Evolutionary conservation across 768 basidiomycete species (phyloP), one percentile per base, ranked within the genome.

Genomic region (Leccinum variicolor): DNA sequence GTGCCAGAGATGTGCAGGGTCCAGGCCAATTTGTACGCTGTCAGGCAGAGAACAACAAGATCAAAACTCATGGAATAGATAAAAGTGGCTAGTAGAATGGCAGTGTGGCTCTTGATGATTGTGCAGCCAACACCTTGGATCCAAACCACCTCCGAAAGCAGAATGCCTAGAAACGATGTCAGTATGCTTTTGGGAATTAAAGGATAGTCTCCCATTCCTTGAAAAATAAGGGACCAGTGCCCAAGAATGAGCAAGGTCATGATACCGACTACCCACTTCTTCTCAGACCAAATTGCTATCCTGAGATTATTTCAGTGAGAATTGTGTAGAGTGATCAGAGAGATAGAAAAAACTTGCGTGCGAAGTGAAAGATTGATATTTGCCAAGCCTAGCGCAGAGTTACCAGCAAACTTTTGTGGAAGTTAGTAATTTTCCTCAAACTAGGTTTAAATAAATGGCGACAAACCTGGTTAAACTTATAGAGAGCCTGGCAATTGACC

Each of bases 201-300:
- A 39, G 14, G 36, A 43, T 15, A 6, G 34, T 31, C 36, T 50
- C 41, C 53, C 53, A 0, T 62, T 80, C 86, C 85, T 72, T 87
- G 86, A n/a, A 89, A 71, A 57, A 88, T 82, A 48, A 89, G 69
- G 0, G 83, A 83, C 87, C 86, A 89, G 60, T 87, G 87, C 2
- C 87, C 87, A 9, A 87, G 73, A 41, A 84, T 83, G 49, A 87
- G 64, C 25, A 82, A 15, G 6, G 83, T 66, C 9, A 89, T 72
- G 7, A 76, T 57, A 7, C 73, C 70, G 31, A 85, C 71, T 59
- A 89, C 74, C 62, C 77, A 83, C 60, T 74, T 73, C 49, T 80
- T 81, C 51, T 83, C 79, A 7, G 79, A 79, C 86, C 86, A 89
- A 29, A 89, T 79, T 11, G 86, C 87, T 70, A 88, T 82, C 2